Evolutionary conservation across 176 grass and related monocot genomes (phyloP), one percentile per base, ranked within the genome.

Genomic region (Poa annua): DNA sequence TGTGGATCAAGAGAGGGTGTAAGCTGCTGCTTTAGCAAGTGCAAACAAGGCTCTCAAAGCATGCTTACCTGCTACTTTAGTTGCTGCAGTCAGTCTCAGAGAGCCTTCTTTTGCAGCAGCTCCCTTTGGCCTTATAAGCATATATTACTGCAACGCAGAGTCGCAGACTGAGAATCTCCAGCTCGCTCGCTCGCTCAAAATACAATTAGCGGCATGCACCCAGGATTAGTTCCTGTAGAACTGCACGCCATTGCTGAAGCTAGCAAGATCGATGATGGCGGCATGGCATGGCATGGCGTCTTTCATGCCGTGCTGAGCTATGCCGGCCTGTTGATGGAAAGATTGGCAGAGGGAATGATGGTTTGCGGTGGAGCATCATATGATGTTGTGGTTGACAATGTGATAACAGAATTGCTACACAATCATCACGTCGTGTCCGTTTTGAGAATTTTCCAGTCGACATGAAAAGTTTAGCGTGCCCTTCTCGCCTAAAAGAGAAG

Each of bases 41-140:
- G 79, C 79, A 81, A 81, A 81, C 79, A 81, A 71, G 80, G 80
- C 20, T 71, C 66, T n/a, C 38, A 82, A 82, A 82, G 80, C 11
- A 67, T 47, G 66, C 36, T 82, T 81, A 81, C n/a, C 55, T 38
- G 66, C 33, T 7, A 4, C 66, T 81, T 71, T 81, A 71, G 65
- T 5, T 41, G 34, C 16, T 56, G 65, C n/a, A 67, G 45, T 20
- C 39, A 69, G 47, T 33, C 39, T 29, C 62, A 11, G 29, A 68
- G 34, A 80, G 17, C 53, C 66, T 63, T 63, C 60, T 62, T 62
- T 81, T 36, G 20, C 29, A 65, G 26, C 61, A 63, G 60, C 44
- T 12, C 36, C 36, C 47, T 68, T 52, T 53, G 44, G 44, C 44
- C 44, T n/a, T n/a, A n/a, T 45, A 45, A 41, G 51, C 51, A 53